These are phyloP conservation scores for Epichloe brachyelytri DNA, from an alignment of 2,329 filamentous ascomycete species.

Conservation along the genomic window DNA sequence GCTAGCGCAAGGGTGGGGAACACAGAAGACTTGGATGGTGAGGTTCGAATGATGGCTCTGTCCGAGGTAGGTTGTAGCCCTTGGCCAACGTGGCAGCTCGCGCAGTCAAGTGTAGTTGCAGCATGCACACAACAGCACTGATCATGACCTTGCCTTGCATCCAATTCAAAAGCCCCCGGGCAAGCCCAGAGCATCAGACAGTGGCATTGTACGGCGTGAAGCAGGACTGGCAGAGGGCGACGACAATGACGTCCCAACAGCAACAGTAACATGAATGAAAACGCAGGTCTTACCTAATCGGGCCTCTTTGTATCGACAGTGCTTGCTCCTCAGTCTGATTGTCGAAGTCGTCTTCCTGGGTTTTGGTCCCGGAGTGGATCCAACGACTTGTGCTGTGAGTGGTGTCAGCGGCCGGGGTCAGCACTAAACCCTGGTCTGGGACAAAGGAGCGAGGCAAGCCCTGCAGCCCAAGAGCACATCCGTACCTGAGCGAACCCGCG, in stretches of 20 bases:
- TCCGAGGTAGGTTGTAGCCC: neutral
- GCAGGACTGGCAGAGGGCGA: neutral
- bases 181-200: neutral
- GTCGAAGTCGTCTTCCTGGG: neutral
- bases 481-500: slow-evolving; percentile 5
- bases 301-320: neutral
- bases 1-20: slow-evolving; percentile 2
- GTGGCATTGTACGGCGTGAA: neutral
- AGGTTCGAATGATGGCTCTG: neutral
- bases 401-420: slow-evolving; percentile 5
- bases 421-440: slow-evolving; percentile 5
- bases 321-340: neutral
- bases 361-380: slow-evolving; percentile 1
- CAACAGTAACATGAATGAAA: neutral
- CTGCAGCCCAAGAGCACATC: slow-evolving; percentile 2
- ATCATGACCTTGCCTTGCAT: neutral
- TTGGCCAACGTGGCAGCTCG: slow-evolving; percentile 1
- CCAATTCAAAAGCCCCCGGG: neutral
- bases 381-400: neutral
- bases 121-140: slow-evolving; percentile 1
- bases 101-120: neutral
- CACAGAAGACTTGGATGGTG: neutral
- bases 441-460: slow-evolving; percentile 1
- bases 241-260: neutral
- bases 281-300: neutral